A percentile compares a stretch with the other conserved stretches of the same genome.
Conservation (phyloP, 2,329 filamentous ascomycete genomes). For the Colletotrichum tofieldiae region DNA sequence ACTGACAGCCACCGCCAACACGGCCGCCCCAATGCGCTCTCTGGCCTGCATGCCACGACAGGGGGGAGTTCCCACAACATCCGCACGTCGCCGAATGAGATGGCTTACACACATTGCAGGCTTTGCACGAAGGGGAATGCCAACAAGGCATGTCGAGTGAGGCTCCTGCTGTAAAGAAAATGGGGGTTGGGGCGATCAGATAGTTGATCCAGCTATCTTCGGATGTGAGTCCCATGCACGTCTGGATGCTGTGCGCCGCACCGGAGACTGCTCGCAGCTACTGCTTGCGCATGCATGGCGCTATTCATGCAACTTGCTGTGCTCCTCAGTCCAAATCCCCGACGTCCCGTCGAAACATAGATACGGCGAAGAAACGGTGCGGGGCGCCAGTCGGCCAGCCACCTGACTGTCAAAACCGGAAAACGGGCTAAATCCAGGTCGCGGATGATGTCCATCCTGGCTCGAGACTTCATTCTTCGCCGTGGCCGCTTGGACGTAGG, state of each 20-base stretch:
- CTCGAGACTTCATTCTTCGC: neutral
- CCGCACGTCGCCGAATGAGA: conserved; percentile 26
- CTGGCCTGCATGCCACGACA: conserved; percentile 26
- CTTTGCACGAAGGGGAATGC: neutral
- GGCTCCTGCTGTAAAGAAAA: conserved; percentile 21
- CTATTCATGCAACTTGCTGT: conserved; percentile 36
- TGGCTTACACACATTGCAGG: neutral
- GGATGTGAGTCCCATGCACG: conserved; percentile 36
- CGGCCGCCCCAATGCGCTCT: conserved; percentile 22
- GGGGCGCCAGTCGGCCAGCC: conserved; percentile 5
- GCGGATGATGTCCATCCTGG: neutral
- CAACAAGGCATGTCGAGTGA: conserved; percentile 6
- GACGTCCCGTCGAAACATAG: neutral
- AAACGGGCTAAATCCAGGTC: conserved; percentile 4
- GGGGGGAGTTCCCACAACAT: conserved; percentile 9
- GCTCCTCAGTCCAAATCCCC: conserved; percentile 5
- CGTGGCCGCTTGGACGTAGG: conserved; percentile 1
- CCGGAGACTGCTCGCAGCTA: conserved; percentile 34
- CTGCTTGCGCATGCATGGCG: conserved; percentile 38
- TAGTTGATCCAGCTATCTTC: conserved; percentile 22
- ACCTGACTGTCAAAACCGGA: neutral
- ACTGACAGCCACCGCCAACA: conserved; percentile 25
- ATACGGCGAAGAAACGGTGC: conserved; percentile 21
- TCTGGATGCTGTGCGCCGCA: conserved; percentile 37
- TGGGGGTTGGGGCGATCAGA: conserved; percentile 12